phyloP scores from a whole-genome alignment of 1,139 yeast species.

The Protomyces macrosporus region DNA sequence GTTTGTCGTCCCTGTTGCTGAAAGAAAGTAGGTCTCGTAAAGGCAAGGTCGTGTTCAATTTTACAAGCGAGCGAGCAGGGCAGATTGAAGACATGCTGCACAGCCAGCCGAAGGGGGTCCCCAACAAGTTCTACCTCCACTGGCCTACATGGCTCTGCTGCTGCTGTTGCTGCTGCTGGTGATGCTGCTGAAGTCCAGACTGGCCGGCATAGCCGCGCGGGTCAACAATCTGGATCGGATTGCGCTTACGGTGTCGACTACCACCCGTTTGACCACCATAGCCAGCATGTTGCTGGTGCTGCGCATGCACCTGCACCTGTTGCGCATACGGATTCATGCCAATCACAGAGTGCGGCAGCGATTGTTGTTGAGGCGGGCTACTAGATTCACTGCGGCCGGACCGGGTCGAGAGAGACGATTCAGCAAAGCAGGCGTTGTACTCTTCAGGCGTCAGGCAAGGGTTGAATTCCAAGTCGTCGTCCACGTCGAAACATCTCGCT shows the following conservation, averaged over 20 bases:
- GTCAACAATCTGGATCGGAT: background rate
- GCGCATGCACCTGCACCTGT: constrained; percentile 10
- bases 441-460: constrained; percentile 44
- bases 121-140: background rate
- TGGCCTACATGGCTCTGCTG: background rate
- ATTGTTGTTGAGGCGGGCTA: constrained; percentile 21
- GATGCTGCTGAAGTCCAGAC: background rate
- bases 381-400: constrained; percentile 19
- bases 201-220: background rate
- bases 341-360: constrained; percentile 1
- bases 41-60: too few relatives aligned
- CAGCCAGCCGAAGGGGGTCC: too few relatives aligned
- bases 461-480: constrained; percentile 67
- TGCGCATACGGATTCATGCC: constrained; percentile 6
- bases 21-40: too few relatives aligned
- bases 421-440: constrained; percentile 26
- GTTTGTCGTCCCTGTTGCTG: too few relatives aligned
- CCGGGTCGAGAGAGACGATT: constrained; percentile 16
- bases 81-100: too few relatives aligned
- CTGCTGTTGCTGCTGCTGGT: background rate
- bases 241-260: background rate
- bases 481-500: constrained; percentile 62
- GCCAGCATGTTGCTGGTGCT: background rate
- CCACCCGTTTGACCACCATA: background rate
- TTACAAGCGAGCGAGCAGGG: too few relatives aligned